Evolutionary conservation across 1,284 basidiomycete species (phyloP).

Genomic region (Tylopilus sp.): DNA sequence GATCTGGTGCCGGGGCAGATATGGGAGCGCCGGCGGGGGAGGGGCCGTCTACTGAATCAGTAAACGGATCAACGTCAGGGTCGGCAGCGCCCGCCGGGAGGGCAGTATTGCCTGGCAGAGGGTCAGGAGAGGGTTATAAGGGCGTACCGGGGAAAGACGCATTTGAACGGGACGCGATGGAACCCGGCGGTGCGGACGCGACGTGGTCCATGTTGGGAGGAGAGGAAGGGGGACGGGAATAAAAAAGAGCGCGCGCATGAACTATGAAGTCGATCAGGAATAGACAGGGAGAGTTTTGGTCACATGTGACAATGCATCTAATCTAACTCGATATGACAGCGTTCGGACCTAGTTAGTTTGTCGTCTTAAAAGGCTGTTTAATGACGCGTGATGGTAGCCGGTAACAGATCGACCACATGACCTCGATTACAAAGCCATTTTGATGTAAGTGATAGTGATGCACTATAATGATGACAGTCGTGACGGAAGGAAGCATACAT

Average conservation of each 20-base stretch:
- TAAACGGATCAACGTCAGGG: slow-evolving; percentile 9
- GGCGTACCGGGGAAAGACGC: slow-evolving; percentile 40
- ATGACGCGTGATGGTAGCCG: too few species aligned
- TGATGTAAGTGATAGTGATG: too few species aligned
- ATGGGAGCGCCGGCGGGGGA: slow-evolving; percentile 23
- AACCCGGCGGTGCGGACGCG: slow-evolving; percentile 23
- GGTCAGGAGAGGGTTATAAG: slow-evolving; percentile 3
- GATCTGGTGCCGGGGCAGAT: slow-evolving; percentile 15
- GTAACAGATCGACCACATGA: too few species aligned
- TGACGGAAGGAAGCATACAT: too few species aligned
- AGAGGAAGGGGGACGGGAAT: not conserved
- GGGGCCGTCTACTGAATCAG: slow-evolving; percentile 12
- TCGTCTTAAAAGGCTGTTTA: too few species aligned
- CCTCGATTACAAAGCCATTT: too few species aligned
- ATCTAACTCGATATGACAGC: too few species aligned
- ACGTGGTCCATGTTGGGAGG: slow-evolving; percentile 38
- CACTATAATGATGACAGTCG: too few species aligned
- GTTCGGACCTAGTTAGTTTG: too few species aligned
- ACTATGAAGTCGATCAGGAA: not conserved
- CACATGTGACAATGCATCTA: too few species aligned
- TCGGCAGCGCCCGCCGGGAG: slow-evolving; percentile 37
- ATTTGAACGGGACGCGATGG: slow-evolving; percentile 32
- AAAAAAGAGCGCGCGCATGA: slow-evolving; percentile 3
- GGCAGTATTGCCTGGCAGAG: slow-evolving; percentile 36
- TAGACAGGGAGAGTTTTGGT: too few species aligned